A percentile compares a stretch with the other conserved stretches of the same genome.
These are phyloP conservation scores for Naganishia randhawae DNA, from an alignment of 768 basidiomycete genomes.

Conservation along the genomic window DNA sequence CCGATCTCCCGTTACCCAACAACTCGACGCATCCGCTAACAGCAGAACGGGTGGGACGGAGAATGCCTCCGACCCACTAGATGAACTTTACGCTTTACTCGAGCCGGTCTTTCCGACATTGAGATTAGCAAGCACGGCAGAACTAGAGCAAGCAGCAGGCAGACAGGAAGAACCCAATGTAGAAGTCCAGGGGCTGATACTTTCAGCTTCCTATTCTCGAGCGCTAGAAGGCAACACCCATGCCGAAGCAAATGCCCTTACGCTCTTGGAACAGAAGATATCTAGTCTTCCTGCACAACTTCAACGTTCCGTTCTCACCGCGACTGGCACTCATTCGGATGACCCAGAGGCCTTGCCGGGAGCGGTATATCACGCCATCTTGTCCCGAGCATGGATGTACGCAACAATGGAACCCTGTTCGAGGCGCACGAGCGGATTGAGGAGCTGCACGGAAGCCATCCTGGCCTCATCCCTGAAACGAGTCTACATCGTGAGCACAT, in stretches of 20 bases:
- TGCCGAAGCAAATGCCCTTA: conserved; percentile 88
- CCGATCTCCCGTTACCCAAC: conserved; percentile 6
- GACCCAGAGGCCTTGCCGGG: conserved; percentile 1
- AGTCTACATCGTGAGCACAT: conserved; percentile 62
- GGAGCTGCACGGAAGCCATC: conserved; percentile 80
- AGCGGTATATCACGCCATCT: conserved; percentile 53
- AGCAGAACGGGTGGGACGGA: neutral
- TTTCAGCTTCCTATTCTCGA: conserved; percentile 81
- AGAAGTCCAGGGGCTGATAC: conserved; percentile 52
- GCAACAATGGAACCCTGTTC: conserved; percentile 98
- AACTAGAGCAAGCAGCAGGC: neutral
- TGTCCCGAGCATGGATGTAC: conserved; percentile 69
- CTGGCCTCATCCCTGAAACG: conserved; percentile 64
- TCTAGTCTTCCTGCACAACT: conserved; percentile 33
- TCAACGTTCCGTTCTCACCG: neutral
- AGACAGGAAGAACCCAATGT: neutral
- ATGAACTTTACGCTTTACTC: conserved; percentile 29
- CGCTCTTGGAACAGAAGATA: conserved; percentile 60
- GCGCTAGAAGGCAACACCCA: conserved; percentile 90
- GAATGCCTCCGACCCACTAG: neutral
- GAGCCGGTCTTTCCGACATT: conserved; percentile 35
- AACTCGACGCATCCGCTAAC: neutral
- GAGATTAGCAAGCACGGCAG: conserved; percentile 4
- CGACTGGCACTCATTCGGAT: neutral
- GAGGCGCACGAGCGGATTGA: conserved; percentile 74